Base-by-base conservation (phyloP, 306 rosid genomes). In the Hippophae rhamnoides region DNA sequence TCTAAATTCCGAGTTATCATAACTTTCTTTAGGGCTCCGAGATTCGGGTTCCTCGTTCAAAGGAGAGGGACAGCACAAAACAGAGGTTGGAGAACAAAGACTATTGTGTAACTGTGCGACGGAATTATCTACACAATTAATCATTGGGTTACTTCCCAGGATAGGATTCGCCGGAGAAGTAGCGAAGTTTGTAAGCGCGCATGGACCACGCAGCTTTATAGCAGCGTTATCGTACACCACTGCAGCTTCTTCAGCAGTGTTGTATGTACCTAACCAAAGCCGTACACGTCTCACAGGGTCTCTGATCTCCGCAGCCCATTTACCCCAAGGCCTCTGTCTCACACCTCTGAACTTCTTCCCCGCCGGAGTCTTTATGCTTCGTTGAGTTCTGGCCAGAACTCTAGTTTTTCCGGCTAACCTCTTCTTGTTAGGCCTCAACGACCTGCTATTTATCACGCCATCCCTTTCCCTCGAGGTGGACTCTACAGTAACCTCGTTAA, bases 281-380 rank as follows among this genome's bases (percentile, higher is more conserved):
- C 99, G 87, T 6, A 92, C 97, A 3, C 99, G 90, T 44, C 94
- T 68, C 23, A 81, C 52, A 0, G 99, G 99, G 65, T 92, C 99
- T 62, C 99, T 79, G 62, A 92, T 92, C 75, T 92, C 99, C 5
- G 99, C 99, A 6, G 97, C 99, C 99, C 99, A 92, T 85, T 92
- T 92, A 1, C 99, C 99, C 99, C 99, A 92, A 0, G 99, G 99
- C 65, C 99, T 69, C 67, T 92, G 99, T 10, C 99, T 80, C 52
- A 92, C 99, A 23, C 99, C 99, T 0, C 99, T 74, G 70, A 78
- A 92, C 78, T 92, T 92, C 72, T 72, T 80, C 10, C 67, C 87
- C 5, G 68, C 41, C 3, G 69, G 1, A 0, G 71, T 52, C 57
- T 67, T 82, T 65, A 56, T 10, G 13, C 9, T 53, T 52, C 44